These are phyloP conservation scores for Bacterosira constricta DNA, from an alignment of 108 stramenopile species.

Conservation along the genomic window DNA sequence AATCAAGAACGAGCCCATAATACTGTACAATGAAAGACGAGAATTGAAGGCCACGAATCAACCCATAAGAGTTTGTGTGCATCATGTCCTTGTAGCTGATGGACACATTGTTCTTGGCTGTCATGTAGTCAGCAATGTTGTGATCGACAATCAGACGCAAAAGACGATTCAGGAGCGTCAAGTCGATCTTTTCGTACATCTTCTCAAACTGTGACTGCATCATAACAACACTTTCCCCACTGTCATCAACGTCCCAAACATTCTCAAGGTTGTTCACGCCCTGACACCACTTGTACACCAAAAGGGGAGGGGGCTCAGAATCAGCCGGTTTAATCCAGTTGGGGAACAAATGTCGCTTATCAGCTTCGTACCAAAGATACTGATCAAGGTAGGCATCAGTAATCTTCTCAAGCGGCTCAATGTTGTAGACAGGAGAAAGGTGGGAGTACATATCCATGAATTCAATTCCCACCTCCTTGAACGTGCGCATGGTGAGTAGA, in stretches of 20 bases:
- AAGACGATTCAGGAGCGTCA: constrained; percentile 96
- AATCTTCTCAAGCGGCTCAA: constrained; percentile 98
- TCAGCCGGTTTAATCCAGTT: constrained; percentile 98
- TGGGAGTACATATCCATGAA: constrained; percentile 99
- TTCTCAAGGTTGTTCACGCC: constrained; percentile 98
- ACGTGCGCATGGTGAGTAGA: constrained; percentile 97
- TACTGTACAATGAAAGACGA: constrained; percentile 97
- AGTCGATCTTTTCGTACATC: constrained; percentile 98
- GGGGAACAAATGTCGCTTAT: constrained; percentile 97
- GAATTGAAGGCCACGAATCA: constrained; percentile 97
- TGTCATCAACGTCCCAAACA: constrained; percentile 93
- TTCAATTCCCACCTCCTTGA: constrained; percentile 99
- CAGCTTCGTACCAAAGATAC: constrained; percentile 99
- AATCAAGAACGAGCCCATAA: constrained; percentile 96
- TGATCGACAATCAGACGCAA: constrained; percentile 98
- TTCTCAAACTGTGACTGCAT: constrained; percentile 97
- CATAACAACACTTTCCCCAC: constrained; percentile 96
- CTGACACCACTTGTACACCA: constrained; percentile 99
- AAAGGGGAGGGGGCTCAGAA: constrained; percentile 97
- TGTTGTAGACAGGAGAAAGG: constrained; percentile 96
- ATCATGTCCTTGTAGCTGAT: constrained; percentile 98
- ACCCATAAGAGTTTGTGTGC: constrained; percentile 98
- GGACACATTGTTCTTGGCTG: constrained; percentile 98
- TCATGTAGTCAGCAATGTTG: constrained; percentile 99
- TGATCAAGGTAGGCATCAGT: constrained; percentile 99